These are phyloP conservation scores for Pseudocohnilembus persalinus DNA, from an alignment of 169 alveolate species.

Conservation along the genomic window DNA sequence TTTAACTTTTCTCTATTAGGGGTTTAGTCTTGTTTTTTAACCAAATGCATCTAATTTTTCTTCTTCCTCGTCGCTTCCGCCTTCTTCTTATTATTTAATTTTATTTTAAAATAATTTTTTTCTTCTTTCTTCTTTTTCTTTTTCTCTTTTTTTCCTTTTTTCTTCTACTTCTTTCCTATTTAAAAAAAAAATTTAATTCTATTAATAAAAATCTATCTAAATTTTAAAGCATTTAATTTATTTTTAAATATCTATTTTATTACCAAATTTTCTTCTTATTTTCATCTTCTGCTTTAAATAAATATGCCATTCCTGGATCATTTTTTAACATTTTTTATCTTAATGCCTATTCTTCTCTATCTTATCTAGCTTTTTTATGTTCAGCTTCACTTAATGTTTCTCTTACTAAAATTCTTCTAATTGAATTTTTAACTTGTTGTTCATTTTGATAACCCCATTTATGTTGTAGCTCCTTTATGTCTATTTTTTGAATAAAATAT, in stretches of 20 bases:
- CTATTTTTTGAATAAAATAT: conserved; percentile 3
- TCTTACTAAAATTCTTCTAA: conserved; percentile 21
- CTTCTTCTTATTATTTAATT: background rate
- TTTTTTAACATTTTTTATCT: conserved; percentile 19
- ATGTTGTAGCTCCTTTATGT: background rate
- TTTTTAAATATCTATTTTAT: too few relatives aligned
- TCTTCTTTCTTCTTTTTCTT: conserved; percentile 27
- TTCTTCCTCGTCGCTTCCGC: background rate
- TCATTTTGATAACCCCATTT: conserved; percentile 5
- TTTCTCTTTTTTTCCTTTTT: conserved; percentile 9
- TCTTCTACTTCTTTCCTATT: conserved; percentile 1
- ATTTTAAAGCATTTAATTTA: too few relatives aligned
- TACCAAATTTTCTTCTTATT: background rate
- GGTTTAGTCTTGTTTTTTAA: conserved; percentile 6
- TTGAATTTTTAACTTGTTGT: background rate
- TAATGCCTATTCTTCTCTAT: conserved; percentile 16
- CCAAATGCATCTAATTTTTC: background rate
- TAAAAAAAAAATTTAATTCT: too few relatives aligned
- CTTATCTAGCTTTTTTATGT: conserved; percentile 12
- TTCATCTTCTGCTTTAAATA: conserved; percentile 5
- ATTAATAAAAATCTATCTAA: too few relatives aligned
- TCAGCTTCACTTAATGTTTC: conserved; percentile 21
- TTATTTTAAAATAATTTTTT: background rate
- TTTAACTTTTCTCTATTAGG: background rate
- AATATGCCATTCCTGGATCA: conserved; percentile 24